A percentile compares a stretch with the other conserved stretches of the same genome.
Conservation (phyloP, 768 basidiomycete species). For the Mycena olivaceomarginata region DNA sequence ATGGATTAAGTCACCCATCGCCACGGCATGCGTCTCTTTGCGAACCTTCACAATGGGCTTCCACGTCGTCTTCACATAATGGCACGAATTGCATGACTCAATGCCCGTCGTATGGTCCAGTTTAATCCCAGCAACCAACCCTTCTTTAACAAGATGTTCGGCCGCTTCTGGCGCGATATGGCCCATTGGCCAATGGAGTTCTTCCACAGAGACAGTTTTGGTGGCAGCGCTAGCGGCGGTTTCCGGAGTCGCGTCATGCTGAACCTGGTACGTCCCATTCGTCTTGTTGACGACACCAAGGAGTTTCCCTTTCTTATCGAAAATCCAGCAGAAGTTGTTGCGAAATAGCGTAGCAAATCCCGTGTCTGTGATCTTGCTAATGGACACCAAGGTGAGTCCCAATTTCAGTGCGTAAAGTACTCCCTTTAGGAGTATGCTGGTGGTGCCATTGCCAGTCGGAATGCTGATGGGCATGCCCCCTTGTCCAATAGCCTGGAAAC, state of each 20-base stretch:
- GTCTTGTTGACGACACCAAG: constrained; percentile 26
- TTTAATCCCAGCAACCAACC: constrained; percentile 54
- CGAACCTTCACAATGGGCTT: constrained; percentile 49
- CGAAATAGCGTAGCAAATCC: too few relatives aligned
- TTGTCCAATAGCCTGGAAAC: background rate
- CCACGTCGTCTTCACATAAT: constrained; percentile 48
- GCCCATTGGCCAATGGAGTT: constrained; percentile 52
- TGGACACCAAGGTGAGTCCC: too few relatives aligned
- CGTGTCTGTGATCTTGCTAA: too few relatives aligned
- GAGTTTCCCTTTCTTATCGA: constrained; percentile 21
- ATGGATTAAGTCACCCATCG: too few relatives aligned
- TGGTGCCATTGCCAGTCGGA: constrained; percentile 26
- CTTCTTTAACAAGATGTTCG: too few relatives aligned
- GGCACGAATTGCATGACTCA: constrained; percentile 54
- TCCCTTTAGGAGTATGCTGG: constrained; percentile 43
- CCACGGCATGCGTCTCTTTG: too few relatives aligned
- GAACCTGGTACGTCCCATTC: too few relatives aligned
- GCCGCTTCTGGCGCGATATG: too few relatives aligned
- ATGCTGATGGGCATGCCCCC: constrained; percentile 12
- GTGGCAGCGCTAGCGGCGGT: constrained; percentile 20
- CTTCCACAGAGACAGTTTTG: constrained; percentile 40
- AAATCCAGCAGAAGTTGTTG: too few relatives aligned
- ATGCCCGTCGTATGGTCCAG: constrained; percentile 45
- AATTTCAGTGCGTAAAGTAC: constrained; percentile 34
- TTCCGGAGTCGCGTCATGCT: background rate